Evolutionary conservation across 352 stramenopile genomes (phyloP), one percentile per base, ranked within the genome.

Genomic region (Paralagenidium karlingii): DNA sequence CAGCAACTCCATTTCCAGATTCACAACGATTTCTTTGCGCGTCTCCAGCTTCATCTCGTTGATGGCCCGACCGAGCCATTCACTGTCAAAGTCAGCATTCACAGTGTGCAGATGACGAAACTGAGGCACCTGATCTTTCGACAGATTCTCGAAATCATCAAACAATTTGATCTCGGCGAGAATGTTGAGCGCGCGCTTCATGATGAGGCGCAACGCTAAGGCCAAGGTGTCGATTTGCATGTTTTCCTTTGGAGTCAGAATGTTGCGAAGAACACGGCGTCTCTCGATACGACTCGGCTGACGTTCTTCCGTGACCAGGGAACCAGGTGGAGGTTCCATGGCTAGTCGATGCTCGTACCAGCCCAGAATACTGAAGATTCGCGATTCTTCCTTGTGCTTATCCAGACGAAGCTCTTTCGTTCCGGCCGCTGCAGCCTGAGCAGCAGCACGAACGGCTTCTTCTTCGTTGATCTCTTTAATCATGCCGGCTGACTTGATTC

Each of bases 1-100:
- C 1, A 85, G 45, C 6, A 85, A 24, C 34, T 85, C 68, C 38
- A 80, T 74, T 41, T 85, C 71, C 1, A 85, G 53, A 5, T 65
- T 38, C 2, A 77, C 49, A 3, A 81, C 61, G 31, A 80, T 77
- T 7, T 66, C 53, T 32, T 77, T 82, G 18, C 71, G 53, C 2
- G 46, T 53, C 29, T 80, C 63, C 0, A 74, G 42, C 0, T 55
- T 51, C 31, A 85, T 53, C 15, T 78, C 68, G 42, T 77, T 69
- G 34, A 85, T 68, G 19, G 47, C 44, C 6, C 61, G 55, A 0
- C 68, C 67, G 15, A 82, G 38, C 55, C 58, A 82, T 27, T 81
- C 63, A 28, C 59, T 76, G 21, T 47, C 60, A 11, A 40, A 36
- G 16, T 74, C 39, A 3, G 63, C 48, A 24, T 58, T 81, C n/a